Conservation (phyloP, 768 basidiomycete genomes). For the Mycena pura region DNA sequence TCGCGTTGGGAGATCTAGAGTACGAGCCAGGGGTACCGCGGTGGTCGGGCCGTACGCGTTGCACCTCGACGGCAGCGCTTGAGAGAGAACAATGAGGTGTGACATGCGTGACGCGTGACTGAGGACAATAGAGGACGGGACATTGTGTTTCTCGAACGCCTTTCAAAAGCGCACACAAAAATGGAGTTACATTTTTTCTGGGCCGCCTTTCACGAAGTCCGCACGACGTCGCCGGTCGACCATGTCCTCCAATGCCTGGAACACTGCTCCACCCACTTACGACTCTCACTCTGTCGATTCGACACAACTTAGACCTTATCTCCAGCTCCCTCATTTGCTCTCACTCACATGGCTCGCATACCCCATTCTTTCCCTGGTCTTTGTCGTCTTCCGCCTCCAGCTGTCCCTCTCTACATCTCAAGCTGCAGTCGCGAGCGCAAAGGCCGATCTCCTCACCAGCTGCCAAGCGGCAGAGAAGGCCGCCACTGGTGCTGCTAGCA, state of each 20-base stretch:
- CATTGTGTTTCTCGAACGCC: neutral
- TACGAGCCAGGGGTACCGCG: no score
- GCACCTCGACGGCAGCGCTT: no score
- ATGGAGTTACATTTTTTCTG: constrained; percentile 10
- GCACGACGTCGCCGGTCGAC: constrained; percentile 47
- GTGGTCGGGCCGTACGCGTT: no score
- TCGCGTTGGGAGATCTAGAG: neutral
- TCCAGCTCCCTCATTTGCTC: constrained; percentile 81
- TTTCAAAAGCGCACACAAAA: constrained; percentile 6
- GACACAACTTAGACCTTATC: constrained; percentile 72
- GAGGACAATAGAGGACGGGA: neutral
- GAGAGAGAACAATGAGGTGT: no score
- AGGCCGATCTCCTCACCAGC: constrained; percentile 77
- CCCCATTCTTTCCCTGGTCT: constrained; percentile 86
- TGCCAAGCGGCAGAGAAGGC: constrained; percentile 87
- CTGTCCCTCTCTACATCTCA: constrained; percentile 75
- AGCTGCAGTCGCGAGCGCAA: constrained; percentile 70
- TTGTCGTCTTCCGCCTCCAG: constrained; percentile 85
- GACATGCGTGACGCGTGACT: neutral
- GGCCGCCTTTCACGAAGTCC: constrained; percentile 27
- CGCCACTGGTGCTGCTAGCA: constrained; percentile 80
- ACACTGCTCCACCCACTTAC: constrained; percentile 23
- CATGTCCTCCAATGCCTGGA: constrained; percentile 21
- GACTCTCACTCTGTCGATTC: constrained; percentile 25
- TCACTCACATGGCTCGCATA: constrained; percentile 93